These are phyloP conservation scores for Leccinum huronense DNA, from an alignment of 1,284 basidiomycete species.

Conservation along the genomic window DNA sequence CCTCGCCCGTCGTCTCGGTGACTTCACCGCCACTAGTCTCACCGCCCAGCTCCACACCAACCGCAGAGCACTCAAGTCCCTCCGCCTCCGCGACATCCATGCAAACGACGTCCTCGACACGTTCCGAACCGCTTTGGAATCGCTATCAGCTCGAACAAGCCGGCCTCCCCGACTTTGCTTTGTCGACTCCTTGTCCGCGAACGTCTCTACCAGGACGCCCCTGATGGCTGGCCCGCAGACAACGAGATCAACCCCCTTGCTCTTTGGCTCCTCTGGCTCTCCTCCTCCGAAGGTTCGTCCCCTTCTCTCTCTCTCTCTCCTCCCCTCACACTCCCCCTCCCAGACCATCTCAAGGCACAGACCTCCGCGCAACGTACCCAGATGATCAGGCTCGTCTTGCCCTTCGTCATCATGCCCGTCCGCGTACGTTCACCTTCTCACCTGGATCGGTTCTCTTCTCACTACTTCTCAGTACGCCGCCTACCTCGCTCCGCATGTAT, in stretches of 20 bases:
- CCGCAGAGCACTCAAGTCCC: conserved; percentile 41
- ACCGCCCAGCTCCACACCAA: conserved; percentile 48
- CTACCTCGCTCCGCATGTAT: conserved; percentile 58
- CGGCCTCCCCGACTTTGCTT: conserved; percentile 42
- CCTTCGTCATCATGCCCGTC: conserved; percentile 54
- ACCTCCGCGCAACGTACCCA: conserved; percentile 39
- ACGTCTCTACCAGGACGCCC: conserved; percentile 43
- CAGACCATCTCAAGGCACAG: conserved; percentile 51
- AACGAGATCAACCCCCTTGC: conserved; percentile 49
- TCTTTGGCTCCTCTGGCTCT: conserved; percentile 66
- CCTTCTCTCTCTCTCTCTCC: not conserved
- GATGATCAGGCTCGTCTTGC: conserved; percentile 52
- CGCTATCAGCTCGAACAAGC: conserved; percentile 56
- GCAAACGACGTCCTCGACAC: conserved; percentile 43
- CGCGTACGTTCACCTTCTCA: conserved; percentile 39
- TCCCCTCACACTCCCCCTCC: not conserved
- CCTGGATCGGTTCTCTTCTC: conserved; percentile 3
- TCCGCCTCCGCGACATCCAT: conserved; percentile 42
- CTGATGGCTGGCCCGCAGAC: conserved; percentile 58
- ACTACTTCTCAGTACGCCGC: conserved; percentile 47
- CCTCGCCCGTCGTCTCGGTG: conserved; percentile 49
- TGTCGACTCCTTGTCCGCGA: conserved; percentile 33
- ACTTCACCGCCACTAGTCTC: conserved; percentile 38
- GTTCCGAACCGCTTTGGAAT: conserved; percentile 57
- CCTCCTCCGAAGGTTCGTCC: conserved; percentile 46